These are phyloP conservation scores for Candida tibetensis DNA, from an alignment of 805 yeast species.

Conservation along the genomic window DNA sequence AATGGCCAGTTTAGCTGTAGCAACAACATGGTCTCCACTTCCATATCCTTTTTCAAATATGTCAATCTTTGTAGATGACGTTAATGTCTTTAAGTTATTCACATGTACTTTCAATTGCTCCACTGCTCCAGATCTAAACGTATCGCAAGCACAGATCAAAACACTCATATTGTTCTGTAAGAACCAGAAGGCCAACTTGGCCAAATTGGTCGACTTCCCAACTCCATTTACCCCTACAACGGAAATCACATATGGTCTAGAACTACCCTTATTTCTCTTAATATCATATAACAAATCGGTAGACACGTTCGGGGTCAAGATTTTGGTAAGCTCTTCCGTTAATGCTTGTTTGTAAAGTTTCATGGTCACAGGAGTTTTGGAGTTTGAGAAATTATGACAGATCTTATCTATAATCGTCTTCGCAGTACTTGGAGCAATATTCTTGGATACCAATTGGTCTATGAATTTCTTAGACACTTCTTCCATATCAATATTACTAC, in stretches of 20 bases:
- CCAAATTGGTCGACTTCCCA: constrained; percentile 93
- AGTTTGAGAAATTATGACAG: constrained; percentile 61
- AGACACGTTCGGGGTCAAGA: constrained; percentile 89
- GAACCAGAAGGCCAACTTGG: constrained; percentile 94
- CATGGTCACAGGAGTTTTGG: constrained; percentile 63
- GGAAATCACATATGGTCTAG: constrained; percentile 86
- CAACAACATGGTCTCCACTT: constrained; percentile 90
- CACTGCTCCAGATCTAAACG: constrained; percentile 98
- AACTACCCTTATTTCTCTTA: constrained; percentile 39
- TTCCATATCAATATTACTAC: constrained; percentile 47
- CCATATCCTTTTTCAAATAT: constrained; percentile 95
- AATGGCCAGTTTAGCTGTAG: constrained; percentile 88
- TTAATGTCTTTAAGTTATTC: constrained; percentile 68
- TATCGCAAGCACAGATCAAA: constrained; percentile 93
- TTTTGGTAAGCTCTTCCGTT: constrained; percentile 67
- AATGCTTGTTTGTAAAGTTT: constrained; percentile 62
- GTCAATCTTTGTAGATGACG: constrained; percentile 58
- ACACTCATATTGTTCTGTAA: constrained; percentile 85
- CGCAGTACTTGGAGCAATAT: constrained; percentile 90
- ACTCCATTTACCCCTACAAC: constrained; percentile 98
- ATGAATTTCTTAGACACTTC: constrained; percentile 64
- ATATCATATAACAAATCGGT: constrained; percentile 84
- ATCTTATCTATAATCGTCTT: constrained; percentile 67
- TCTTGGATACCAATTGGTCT: constrained; percentile 77
- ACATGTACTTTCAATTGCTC: constrained; percentile 95